Conservation (phyloP, 805 yeast genomes). For the Yarrowia divulgata region DNA sequence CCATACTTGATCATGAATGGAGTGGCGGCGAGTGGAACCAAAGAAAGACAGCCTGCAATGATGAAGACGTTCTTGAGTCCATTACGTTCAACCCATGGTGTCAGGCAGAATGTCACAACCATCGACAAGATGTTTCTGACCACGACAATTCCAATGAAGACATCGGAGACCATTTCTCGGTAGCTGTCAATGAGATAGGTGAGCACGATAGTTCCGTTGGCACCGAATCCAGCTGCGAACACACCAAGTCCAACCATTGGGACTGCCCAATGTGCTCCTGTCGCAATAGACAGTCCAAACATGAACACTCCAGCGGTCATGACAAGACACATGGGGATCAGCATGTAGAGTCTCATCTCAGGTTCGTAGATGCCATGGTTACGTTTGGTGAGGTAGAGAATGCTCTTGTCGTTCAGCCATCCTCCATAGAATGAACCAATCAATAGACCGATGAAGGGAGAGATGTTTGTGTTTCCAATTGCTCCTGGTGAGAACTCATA, state of each 20-base stretch:
- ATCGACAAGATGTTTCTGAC: constrained; percentile 17
- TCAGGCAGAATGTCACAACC: constrained; percentile 9
- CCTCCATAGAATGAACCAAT: constrained; percentile 20
- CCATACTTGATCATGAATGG: constrained; percentile 19
- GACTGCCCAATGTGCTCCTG: constrained; percentile 16
- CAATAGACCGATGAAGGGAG: constrained; percentile 6
- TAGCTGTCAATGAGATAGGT: constrained; percentile 18
- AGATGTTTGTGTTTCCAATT: constrained; percentile 8
- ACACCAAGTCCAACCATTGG: constrained; percentile 16
- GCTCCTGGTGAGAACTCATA: constrained; percentile 11
- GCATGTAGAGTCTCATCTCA: constrained; percentile 20
- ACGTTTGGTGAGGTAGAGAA: constrained; percentile 5
- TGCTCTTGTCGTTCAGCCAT: constrained; percentile 18
- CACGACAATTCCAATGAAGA: constrained; percentile 14
- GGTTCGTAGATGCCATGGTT: constrained; percentile 18
- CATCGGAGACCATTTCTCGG: constrained; percentile 15
- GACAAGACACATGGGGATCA: neutral
- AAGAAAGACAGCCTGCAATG: constrained; percentile 2
- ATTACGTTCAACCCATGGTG: constrained; percentile 8
- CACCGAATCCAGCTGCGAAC: constrained; percentile 10
- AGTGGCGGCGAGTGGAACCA: neutral
- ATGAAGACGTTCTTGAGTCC: constrained; percentile 13
- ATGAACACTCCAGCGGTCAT: constrained; percentile 26
- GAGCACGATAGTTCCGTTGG: constrained; percentile 8
- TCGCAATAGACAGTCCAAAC: constrained; percentile 3